phyloP scores from a whole-genome alignment of 768 basidiomycete genomes.

The Lactarius quietus region DNA sequence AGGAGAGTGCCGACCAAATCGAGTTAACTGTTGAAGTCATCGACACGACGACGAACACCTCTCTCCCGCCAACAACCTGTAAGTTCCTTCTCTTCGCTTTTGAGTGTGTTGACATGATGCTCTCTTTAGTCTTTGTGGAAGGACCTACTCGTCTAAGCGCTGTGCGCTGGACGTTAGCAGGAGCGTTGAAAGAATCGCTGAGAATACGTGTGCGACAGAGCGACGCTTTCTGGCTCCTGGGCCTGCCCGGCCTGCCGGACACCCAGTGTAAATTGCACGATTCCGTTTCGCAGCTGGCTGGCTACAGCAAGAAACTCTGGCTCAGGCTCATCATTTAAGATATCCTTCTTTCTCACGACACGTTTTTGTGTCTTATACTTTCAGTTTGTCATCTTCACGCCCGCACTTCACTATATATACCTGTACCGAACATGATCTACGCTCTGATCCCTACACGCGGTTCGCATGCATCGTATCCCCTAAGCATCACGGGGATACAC shows the following conservation, averaged over 20 bases:
- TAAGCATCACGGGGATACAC: too few species aligned
- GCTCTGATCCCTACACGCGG: not conserved
- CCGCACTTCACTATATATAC: not conserved
- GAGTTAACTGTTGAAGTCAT: conserved; percentile 4
- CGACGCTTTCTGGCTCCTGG: conserved; percentile 4
- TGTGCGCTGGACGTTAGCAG: conserved; percentile 12
- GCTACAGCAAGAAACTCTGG: not conserved
- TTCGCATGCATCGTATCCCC: not conserved
- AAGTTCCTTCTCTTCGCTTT: too few species aligned
- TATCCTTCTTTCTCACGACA: not conserved
- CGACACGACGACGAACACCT: not conserved
- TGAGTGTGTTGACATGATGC: too few species aligned
- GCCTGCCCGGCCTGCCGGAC: too few species aligned
- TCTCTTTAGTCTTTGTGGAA: not conserved
- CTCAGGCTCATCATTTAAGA: conserved; percentile 2
- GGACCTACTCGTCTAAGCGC: conserved; percentile 9
- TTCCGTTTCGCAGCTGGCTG: conserved; percentile 1
- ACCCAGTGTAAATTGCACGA: not conserved
- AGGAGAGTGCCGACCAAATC: not conserved
- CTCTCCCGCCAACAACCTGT: not conserved
- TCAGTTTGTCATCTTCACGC: not conserved
- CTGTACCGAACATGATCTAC: not conserved
- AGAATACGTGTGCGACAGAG: not conserved
- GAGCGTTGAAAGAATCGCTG: not conserved
- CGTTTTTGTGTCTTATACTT: not conserved